These are phyloP conservation scores for Myxozyma sirexii DNA, from an alignment of 805 yeast genomes.

Conservation along the genomic window DNA sequence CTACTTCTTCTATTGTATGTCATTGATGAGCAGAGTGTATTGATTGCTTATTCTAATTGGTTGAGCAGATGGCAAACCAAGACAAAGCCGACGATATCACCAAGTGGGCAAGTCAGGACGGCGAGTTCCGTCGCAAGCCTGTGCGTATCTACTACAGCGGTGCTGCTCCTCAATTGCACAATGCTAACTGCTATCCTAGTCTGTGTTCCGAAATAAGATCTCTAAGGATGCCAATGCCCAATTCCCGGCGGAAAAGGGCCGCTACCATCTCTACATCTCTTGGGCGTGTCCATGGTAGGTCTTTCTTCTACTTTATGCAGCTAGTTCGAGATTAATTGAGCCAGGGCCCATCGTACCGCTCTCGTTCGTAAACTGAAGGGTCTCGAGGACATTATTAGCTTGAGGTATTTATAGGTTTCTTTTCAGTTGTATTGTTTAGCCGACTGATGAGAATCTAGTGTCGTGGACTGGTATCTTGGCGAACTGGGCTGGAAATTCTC, in stretches of 20 bases:
- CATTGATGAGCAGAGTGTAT: background rate
- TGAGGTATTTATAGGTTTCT: conserved; percentile 30
- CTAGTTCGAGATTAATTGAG: background rate
- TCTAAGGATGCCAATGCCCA: conserved; percentile 65
- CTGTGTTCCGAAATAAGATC: conserved; percentile 63
- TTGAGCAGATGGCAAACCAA: background rate
- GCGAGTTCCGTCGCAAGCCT: conserved; percentile 35
- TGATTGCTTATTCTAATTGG: background rate
- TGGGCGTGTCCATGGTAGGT: conserved; percentile 84
- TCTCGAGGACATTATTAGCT: conserved; percentile 50
- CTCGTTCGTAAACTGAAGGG: conserved; percentile 78
- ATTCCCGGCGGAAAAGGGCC: conserved; percentile 72
- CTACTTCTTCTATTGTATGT: background rate
- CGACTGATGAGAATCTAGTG: conserved; percentile 48
- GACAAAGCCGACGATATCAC: conserved; percentile 16
- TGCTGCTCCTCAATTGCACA: background rate
- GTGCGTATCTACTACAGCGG: conserved; percentile 13
- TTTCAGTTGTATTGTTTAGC: conserved; percentile 49
- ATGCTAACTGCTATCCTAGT: conserved; percentile 21
- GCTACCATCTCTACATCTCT: conserved; percentile 89
- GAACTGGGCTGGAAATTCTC: conserved; percentile 87
- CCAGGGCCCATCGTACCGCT: conserved; percentile 76
- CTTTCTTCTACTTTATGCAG: conserved; percentile 67
- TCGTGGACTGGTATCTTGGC: conserved; percentile 92
- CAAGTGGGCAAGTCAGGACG: conserved; percentile 34